Base-by-base conservation (phyloP, 306 rosid species). In the Inga oerstediana region DNA sequence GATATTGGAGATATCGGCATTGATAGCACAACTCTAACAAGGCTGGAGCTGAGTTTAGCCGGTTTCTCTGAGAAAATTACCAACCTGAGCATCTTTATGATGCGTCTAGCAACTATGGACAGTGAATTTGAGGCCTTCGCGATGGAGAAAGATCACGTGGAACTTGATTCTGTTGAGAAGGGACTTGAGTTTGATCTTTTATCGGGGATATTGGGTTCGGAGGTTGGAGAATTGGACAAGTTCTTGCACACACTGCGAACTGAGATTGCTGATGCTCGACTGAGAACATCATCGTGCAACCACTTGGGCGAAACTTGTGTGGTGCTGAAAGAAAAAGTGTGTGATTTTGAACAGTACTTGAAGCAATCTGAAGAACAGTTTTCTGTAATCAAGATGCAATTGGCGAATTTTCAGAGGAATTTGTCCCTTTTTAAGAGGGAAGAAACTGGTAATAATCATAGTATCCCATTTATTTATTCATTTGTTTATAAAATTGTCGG, bases 141-240 rank as follows among this genome's bases (percentile, higher is more conserved):
- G 80, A 72, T 74, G 37, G 87, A 77, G 59, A 79, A 85, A 75
- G 98, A 85, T 62, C 68, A 66, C 54, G 17, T 70, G 65, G 88
- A 77, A 2, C 77, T 54, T 69, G 93, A 84, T 66, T 91, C 79
- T 83, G 76, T 74, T 72, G 87, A 67, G 70, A 90, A 81, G 89
- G 92, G 86, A 48, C 51, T 91, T 73, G 94, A 88, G 69, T 87
- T 91, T 85, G 92, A 87, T 88, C 88, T 94, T 71, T 81, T 92
- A 22, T 91, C 91, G 77, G 95, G 91, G 75, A 83, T 97, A 80
- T 86, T 94, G 78, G 93, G 85, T 77, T 89, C 98, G n/a, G 97
- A 90, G 91, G 89, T 88, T 81, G 85, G 56, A 48, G 97, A 87
- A 79, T 79, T 94, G 85, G 91, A 83, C 61, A 75, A 78, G 66